phyloP scores from a whole-genome alignment of 106 monocot species.

The Apostasia ramifera region DNA sequence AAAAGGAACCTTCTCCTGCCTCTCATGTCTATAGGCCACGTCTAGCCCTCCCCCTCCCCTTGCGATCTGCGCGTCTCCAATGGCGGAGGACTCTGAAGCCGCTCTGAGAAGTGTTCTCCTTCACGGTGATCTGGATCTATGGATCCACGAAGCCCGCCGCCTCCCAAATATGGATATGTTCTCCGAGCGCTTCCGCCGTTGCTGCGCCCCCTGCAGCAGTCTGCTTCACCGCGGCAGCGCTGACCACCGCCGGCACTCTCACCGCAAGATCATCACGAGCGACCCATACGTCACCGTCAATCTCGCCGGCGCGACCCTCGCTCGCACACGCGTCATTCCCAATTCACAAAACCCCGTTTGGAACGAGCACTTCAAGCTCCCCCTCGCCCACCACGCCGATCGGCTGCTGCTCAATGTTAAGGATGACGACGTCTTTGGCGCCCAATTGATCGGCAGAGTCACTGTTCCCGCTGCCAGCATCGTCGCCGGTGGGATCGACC shows the following conservation, averaged over 20 bases:
- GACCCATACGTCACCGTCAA: constrained; percentile 76
- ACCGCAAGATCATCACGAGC: constrained; percentile 43
- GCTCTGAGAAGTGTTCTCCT: constrained; percentile 19
- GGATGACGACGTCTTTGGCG: constrained; percentile 67
- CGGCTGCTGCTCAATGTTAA: constrained; percentile 45
- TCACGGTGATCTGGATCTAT: constrained; percentile 61
- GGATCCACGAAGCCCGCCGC: constrained; percentile 37
- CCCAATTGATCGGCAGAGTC: constrained; percentile 55
- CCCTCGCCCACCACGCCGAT: constrained; percentile 42
- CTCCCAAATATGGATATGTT: constrained; percentile 74
- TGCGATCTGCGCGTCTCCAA: not conserved
- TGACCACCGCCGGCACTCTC: not conserved
- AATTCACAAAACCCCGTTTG: constrained; percentile 46
- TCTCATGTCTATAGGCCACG: not conserved
- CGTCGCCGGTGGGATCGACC: constrained; percentile 11
- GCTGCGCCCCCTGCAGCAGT: constrained; percentile 29
- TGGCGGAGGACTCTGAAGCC: not conserved
- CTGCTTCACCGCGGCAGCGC: not conserved
- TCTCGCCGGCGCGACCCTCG: constrained; percentile 44
- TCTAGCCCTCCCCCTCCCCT: not conserved
- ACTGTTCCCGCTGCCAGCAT: constrained; percentile 21
- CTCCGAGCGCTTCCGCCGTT: constrained; percentile 44
- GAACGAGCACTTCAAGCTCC: constrained; percentile 52
- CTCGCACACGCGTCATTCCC: constrained; percentile 60
- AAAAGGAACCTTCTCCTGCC: too few relatives aligned